Base-by-base conservation (phyloP, 331 rosid genomes). In the Pyrus hybrid region DNA sequence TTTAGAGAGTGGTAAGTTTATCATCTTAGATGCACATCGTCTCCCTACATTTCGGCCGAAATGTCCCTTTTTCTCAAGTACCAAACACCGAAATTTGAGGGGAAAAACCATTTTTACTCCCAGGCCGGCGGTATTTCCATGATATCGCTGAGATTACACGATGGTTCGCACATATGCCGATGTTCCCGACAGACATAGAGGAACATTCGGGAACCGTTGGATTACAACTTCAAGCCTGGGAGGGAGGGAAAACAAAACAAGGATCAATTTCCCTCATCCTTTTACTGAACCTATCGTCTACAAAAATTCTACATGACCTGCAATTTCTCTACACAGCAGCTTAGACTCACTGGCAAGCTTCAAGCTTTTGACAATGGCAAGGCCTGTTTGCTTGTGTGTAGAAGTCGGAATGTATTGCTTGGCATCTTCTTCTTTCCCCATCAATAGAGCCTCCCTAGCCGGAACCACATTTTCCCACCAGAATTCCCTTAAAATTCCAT, bases 401-500 rank as follows among this genome's bases (percentile, higher is more conserved):
- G 97, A 84, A 73, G 84, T 64, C 25, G 99, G 97, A 76, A 84
- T 77, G 53, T 81, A 90, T 1, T 83, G 80, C 71, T 76, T 73
- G 13, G 75, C 93, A 49, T 84, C 76, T 63, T 90, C 92, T 81
- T 92, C 86, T 33, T 68, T 82, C 41, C 97, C 97, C 66, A 89
- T 30, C 8, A 79, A 23, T 35, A 86, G 43, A 79, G 90, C 91
- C 77, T 87, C 99, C 82, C 87, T 90, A 8, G 96, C 96, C 56
- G 99, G 99, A 81, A 94, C 35, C 51, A 89, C 97, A 58, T 87
- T 86, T 82, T 89, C 97, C 95, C 98, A 91, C 98, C 97, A 93
- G 79, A 93, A 93, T 76, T 93, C 97, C 54, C 81, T 54, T 25
- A 93, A 81, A 80, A 93, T 84, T 72, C 77, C 91, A 65, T 81